Evolutionary conservation across 805 yeast genomes (phyloP), one percentile per base, ranked within the genome.

Genomic region (Nakazawaea ernobii): DNA sequence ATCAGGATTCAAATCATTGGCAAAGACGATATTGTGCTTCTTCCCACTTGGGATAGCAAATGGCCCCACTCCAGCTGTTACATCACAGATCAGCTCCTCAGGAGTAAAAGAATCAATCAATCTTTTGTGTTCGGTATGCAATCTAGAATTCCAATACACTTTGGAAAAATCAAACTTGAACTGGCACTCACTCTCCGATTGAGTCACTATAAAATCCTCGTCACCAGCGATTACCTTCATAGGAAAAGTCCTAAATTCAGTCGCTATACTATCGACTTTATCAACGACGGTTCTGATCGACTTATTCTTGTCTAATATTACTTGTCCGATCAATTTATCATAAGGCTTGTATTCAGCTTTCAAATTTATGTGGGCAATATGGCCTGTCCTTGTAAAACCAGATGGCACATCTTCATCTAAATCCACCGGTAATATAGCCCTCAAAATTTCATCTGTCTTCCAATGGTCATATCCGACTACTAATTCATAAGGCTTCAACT

Each of bases 11-110:
- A 94, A 71, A 63, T 94, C 99, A 61, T 91, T 94, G 9, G 97
- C 97, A 55, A 94, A 71, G 0, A 88, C 95, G 45, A 91, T 62
- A 9, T 82, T 85, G 13, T 77, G 76, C 52, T 84, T 87, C 63
- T 85, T 89, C 11, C 91, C 98, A 0, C 97, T 96, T 0, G 99
- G 99, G 1, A 94, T 80, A 1, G 95, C 92, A 69, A 95, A 94
- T 4, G 99, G 99, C 0, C 99, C 99, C 1, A 94, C 98, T 41
- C 99, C 99, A 0, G 97, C 98, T 80, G 95, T 87, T 0, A 90
- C 97, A 68, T 94, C 99, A 57, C 89, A 88, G 0, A 95, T 86
- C 6, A 89, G 86, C 50, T 84, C 85, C 8, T 85, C 84, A 4
- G 77, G 71, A 56, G 86, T 84, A 49, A 70, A 71, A 35, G 66